phyloP scores from a whole-genome alignment of 495 filamentous ascomycete genomes.

The Xylaria longipes region DNA sequence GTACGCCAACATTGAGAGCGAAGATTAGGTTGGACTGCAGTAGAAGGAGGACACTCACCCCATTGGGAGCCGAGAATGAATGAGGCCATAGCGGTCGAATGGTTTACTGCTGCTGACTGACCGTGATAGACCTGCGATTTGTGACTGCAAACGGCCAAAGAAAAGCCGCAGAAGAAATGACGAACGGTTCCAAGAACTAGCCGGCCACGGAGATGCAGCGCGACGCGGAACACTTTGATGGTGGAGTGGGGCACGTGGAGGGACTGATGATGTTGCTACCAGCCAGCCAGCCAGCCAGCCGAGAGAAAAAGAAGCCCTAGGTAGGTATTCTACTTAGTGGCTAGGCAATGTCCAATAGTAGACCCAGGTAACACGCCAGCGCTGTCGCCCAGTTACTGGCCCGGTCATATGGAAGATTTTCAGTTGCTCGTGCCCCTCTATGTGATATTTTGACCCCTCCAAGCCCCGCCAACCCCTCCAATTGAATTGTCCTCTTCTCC shows the following conservation, averaged over 20 bases:
- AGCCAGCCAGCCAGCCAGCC: conserved; percentile 6
- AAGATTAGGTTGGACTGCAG: not conserved
- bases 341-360: not conserved
- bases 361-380: not conserved
- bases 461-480: not conserved
- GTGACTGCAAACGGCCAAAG: not conserved
- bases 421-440: not conserved
- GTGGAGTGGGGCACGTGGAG: conserved; percentile 8
- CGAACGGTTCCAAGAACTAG: not conserved
- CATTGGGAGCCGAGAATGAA: conserved; percentile 31
- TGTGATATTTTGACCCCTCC: not conserved
- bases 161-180: conserved; percentile 21
- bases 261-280: not conserved
- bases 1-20: not conserved
- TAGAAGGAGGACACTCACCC: conserved; percentile 23
- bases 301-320: not conserved
- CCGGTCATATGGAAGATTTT: not conserved
- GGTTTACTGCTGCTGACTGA: not conserved
- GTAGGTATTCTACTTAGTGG: no score
- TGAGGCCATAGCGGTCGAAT: conserved; percentile 17
- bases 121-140: not conserved
- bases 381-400: not conserved
- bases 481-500: not conserved
- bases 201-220: conserved; percentile 25
- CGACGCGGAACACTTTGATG: conserved; percentile 5